A percentile compares a stretch with the other conserved stretches of the same genome.
These are phyloP conservation scores for Piloderma croceum DNA, from an alignment of 768 basidiomycete genomes.

Conservation along the genomic window DNA sequence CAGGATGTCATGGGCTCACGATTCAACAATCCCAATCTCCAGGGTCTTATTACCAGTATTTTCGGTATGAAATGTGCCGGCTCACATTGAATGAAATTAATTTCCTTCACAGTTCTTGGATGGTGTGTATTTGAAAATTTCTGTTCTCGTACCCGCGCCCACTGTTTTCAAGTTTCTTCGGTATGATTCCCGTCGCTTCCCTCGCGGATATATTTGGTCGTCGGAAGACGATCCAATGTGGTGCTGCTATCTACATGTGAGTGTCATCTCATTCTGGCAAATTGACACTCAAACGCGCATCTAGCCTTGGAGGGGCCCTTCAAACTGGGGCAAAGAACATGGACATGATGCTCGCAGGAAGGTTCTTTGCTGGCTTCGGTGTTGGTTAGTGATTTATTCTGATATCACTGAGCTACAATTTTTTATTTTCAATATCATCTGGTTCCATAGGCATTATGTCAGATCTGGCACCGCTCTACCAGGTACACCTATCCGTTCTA, in stretches of 20 bases:
- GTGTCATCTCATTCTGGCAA: constrained; percentile 2
- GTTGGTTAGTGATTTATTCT: not conserved
- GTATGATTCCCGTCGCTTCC: constrained; percentile 40
- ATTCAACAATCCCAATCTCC: constrained; percentile 30
- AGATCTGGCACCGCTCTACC: constrained; percentile 48
- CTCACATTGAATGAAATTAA: not conserved
- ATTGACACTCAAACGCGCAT: not conserved
- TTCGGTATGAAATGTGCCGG: constrained; percentile 26
- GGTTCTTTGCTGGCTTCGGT: constrained; percentile 40
- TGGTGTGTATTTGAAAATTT: constrained; percentile 21
- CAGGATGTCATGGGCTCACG: constrained; percentile 33
- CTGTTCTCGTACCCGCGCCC: not conserved
- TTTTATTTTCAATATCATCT: constrained; percentile 24
- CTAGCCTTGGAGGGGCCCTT: constrained; percentile 38
- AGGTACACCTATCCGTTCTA: constrained; percentile 22
- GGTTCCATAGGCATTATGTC: constrained; percentile 46
- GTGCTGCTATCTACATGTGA: constrained; percentile 36
- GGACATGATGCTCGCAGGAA: constrained; percentile 44
- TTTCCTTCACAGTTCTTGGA: constrained; percentile 28
- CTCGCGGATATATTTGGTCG: constrained; percentile 34
- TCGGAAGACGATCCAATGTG: constrained; percentile 35
- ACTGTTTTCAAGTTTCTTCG: constrained; percentile 30
- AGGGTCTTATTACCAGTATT: constrained; percentile 38
- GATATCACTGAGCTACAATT: not conserved
- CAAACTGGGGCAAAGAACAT: constrained; percentile 43